These are phyloP conservation scores for Plantago coronopus DNA, from an alignment of 305 asterid species.

Conservation along the genomic window DNA sequence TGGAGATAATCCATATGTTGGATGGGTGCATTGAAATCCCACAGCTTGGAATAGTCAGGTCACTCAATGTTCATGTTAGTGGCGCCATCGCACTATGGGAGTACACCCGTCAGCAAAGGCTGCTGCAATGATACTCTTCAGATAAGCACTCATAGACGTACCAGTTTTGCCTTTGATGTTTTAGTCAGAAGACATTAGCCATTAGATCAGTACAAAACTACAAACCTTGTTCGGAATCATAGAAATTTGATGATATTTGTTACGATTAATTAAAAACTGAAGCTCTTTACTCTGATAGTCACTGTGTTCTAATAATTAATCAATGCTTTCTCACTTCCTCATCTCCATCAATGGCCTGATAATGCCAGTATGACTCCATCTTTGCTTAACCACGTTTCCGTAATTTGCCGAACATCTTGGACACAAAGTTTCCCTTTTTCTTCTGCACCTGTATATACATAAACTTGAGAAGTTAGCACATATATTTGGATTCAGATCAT, in stretches of 20 bases:
- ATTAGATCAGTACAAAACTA: background rate
- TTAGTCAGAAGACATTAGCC: background rate
- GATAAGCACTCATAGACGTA: background rate
- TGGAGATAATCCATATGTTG: slow-evolving; percentile 79
- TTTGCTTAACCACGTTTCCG: slow-evolving; percentile 21
- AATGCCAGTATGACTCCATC: no score
- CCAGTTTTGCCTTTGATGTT: background rate
- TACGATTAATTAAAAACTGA: background rate
- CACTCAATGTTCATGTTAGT: slow-evolving; percentile 93
- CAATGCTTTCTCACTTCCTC: background rate
- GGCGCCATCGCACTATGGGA: slow-evolving; percentile 99
- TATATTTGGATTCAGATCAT: background rate
- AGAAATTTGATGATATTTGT: background rate
- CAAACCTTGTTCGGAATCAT: background rate
- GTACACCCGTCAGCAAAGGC: slow-evolving; percentile 77
- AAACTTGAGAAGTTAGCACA: slow-evolving; percentile 1
- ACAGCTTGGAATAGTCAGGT: slow-evolving; percentile 86
- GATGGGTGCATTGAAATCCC: slow-evolving; percentile 95
- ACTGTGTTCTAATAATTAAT: background rate
- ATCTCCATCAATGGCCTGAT: no score
- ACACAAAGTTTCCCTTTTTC: slow-evolving; percentile 18
- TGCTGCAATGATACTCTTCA: background rate
- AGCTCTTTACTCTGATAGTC: background rate
- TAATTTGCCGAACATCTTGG: slow-evolving; percentile 22
- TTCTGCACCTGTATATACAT: slow-evolving; percentile 26